These are phyloP conservation scores for Entoloma clypeatum DNA, from an alignment of 1,284 basidiomycete species.

Conservation along the genomic window DNA sequence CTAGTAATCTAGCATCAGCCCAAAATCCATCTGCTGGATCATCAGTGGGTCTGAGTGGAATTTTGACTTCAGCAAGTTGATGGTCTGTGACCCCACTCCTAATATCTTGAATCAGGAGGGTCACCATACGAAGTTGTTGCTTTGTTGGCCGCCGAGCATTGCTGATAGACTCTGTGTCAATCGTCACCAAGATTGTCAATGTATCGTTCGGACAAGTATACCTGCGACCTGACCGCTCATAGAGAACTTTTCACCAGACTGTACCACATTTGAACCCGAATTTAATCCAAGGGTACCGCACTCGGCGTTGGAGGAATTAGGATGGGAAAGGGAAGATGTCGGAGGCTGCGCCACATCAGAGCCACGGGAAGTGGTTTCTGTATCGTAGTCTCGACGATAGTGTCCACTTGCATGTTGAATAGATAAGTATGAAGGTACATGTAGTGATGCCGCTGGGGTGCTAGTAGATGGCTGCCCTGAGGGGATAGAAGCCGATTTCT, in stretches of 20 bases:
- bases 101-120: constrained; percentile 61
- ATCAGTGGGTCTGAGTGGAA: constrained; percentile 47
- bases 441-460: too few species aligned
- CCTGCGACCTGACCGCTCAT: not conserved
- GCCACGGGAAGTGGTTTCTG: too few species aligned
- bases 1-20: constrained; percentile 64
- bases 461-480: not conserved
- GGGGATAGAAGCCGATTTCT: not conserved
- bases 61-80: constrained; percentile 61
- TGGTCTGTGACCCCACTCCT: constrained; percentile 48
- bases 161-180: too few species aligned
- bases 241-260: too few species aligned
- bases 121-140: constrained; percentile 41
- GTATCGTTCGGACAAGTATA: not conserved
- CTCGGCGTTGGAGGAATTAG: too few species aligned
- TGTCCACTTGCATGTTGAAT: not conserved
- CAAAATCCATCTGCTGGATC: constrained; percentile 55
- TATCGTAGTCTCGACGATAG: constrained; percentile 14
- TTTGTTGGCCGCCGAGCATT: constrained; percentile 5
- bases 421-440: not conserved
- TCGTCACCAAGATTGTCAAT: too few species aligned
- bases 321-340: too few species aligned
- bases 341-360: too few species aligned
- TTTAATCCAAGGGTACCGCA: too few species aligned
- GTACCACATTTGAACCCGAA: too few species aligned